Evolutionary conservation across 2,329 filamentous ascomycete genomes (phyloP), one percentile per base, ranked within the genome.

Genomic region (Epichloe elymi): DNA sequence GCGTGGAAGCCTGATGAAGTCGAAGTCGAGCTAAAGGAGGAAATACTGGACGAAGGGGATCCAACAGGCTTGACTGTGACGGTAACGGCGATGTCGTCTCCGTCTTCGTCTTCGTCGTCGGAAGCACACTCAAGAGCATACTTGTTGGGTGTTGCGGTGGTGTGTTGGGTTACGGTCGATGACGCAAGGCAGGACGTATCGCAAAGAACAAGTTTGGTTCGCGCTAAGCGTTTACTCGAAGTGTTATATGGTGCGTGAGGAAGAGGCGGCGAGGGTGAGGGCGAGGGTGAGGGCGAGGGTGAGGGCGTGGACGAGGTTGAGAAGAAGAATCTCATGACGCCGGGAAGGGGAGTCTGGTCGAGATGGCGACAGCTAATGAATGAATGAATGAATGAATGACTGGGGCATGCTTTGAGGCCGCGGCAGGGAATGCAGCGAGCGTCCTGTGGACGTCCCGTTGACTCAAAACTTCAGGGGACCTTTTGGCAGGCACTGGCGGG

Each of bases 1-100:
- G 54, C 62, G 62, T 66, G 54, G 53, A 58, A 54, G 51, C 54
- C 51, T 48, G 57, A 53, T 41, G 37, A 49, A 48, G 50, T 56
- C 50, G 19, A 48, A 48, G 51, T 56, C 47, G 47, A 53, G 44
- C 48, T 41, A 15, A 41, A 20, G 11, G 49, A 46, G 23, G 53
- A 50, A 36, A 12, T n/a, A 23, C 42, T 54, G 17, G 47, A 23
- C 7, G 42, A 47, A 10, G 48, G 23, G 10, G 42, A 53, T 17
- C 30, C 37, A 39, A 40, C n/a, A n/a, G 48, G n/a, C 11, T 42
- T 43, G 38, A 49, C 48, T 3, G 46, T 47, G 33, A 41, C 38
- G 46, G 42, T 37, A 41, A 51, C 38, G 35, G 41, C 38, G 26
- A 46, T 49, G n/a, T 47, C 39, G 41, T 35, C 36, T 20, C 36